phyloP scores from a whole-genome alignment of 1,284 basidiomycete species.

The Puccinia hordei region DNA sequence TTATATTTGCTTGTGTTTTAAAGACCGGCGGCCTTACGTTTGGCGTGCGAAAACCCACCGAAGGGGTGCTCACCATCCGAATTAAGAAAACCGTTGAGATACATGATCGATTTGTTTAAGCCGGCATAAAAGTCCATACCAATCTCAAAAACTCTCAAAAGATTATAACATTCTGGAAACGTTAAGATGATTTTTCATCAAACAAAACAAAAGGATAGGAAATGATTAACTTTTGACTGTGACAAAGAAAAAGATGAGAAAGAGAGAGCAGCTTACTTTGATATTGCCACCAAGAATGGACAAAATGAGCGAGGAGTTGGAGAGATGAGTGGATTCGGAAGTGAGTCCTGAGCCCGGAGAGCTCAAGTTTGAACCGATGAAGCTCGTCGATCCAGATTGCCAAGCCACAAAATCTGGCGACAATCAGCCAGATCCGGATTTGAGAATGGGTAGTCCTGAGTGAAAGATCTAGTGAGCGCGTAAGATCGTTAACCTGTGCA shows the following conservation, averaged over 20 bases:
- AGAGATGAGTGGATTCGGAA: constrained; percentile 53
- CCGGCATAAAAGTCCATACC: constrained; percentile 72
- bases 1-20: background rate
- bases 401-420: constrained; percentile 82
- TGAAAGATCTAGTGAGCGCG: constrained; percentile 65
- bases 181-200: too few relatives aligned
- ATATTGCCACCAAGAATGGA: constrained; percentile 70
- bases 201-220: constrained; percentile 64
- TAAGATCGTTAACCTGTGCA: constrained; percentile 54
- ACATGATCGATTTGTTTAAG: constrained; percentile 67
- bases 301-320: constrained; percentile 65
- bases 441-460: constrained; percentile 64
- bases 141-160: constrained; percentile 63
- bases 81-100: constrained; percentile 67
- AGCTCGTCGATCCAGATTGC: constrained; percentile 80
- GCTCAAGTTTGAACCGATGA: constrained; percentile 19
- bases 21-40: constrained; percentile 23
- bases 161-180: constrained; percentile 40
- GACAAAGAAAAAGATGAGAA: constrained; percentile 50
- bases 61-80: background rate
- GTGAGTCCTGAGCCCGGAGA: background rate
- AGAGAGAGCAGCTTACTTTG: constrained; percentile 44
- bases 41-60: background rate
- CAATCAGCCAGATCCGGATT: constrained; percentile 84
- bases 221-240: constrained; percentile 52